Evolutionary conservation across 148 eudicot species (phyloP), one percentile per base, ranked within the genome.

Genomic region (Fagopyrum esculentum): DNA sequence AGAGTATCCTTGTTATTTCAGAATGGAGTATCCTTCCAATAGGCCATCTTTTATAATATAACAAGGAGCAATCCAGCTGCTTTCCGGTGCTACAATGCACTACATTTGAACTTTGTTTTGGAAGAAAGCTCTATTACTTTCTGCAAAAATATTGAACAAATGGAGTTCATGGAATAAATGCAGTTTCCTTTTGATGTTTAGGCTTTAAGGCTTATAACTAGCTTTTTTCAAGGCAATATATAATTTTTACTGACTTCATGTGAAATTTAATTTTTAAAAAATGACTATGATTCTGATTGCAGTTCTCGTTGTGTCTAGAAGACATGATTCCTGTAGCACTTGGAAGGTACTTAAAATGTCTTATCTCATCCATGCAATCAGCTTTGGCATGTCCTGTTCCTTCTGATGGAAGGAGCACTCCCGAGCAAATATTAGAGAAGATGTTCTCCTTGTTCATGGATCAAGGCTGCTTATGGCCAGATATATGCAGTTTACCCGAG

Each of bases 271-370:
- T 12, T 7, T 7, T 12, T 9, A 15, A 66, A 69, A 51, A 74
- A 73, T 17, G 49, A 13, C 13, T 16, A 46, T 49, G 45, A 2
- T 47, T 74, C 74, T 84, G 9, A 66, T 76, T 92, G 82, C 96
- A 95, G 99, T 95, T 95, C 85, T 90, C 94, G 63, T 80, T 90
- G 78, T 92, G 99, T 87, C 90, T 95, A 70, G 97, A 95, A 85
- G 99, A 95, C 89, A 87, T 95, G 79, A 92, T 90, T 81, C 99
- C 99, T 30, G 88, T 92, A 75, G 90, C 97, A 74, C 90, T 95
- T 57, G 96, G 97, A 77, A 90, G 97, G 83, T 92, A 87, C 80
- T 76, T 90, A 69, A 92, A 83, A 78, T 83, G 93, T 75, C 87
- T 95, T 80, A 82, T 89, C 76, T 83, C 78, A 74, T 89, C 96